Evolutionary conservation across 2,329 filamentous ascomycete genomes (phyloP).

Genomic region (Graphiopsis chlorocephala): DNA sequence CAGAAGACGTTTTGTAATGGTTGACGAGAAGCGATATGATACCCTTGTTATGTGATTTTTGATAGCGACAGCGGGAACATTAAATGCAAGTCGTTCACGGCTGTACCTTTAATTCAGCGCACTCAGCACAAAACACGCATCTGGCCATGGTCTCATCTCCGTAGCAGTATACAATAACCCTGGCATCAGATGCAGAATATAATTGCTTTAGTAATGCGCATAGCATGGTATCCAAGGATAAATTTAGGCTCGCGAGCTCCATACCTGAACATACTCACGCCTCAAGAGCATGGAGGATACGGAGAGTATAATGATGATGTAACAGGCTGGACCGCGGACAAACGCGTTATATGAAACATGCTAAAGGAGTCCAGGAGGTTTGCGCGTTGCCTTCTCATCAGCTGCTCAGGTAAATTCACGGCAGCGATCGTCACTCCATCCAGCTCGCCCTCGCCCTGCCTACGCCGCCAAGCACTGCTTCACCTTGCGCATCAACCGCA

Average conservation of each 20-base stretch:
- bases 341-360: not conserved
- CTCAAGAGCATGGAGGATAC: not conserved
- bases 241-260: not conserved
- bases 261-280: not conserved
- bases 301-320: not conserved
- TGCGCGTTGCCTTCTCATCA: not conserved
- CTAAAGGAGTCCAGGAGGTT: constrained; percentile 4
- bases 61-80: not conserved
- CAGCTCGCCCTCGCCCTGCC: not conserved
- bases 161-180: not conserved
- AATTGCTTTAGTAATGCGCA: not conserved
- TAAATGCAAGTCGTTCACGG: not conserved
- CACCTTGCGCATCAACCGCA: constrained; percentile 10
- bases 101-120: not conserved
- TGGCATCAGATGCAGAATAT: not conserved
- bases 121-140: not conserved
- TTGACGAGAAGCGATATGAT: constrained; percentile 8
- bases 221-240: not conserved
- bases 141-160: not conserved
- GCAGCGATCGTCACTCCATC: constrained; percentile 4
- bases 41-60: constrained; percentile 9
- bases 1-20: not conserved
- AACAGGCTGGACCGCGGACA: not conserved
- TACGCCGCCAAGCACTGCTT: constrained; percentile 11
- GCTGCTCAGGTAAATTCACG: not conserved